Base-by-base conservation (phyloP, 345 rosid species). In the Eutrema heterophyllum region DNA sequence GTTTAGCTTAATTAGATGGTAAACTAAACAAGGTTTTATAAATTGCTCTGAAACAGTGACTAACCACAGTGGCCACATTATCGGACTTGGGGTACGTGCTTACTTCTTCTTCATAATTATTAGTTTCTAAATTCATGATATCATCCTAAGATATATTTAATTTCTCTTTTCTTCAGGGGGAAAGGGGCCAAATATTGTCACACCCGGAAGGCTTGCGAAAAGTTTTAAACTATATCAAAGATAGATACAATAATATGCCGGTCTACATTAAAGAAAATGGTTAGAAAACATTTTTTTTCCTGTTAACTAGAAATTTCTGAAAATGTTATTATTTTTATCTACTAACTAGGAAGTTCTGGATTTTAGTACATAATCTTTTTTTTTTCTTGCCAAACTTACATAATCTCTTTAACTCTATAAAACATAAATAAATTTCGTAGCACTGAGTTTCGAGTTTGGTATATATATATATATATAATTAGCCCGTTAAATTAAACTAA, bases 201-300 rank as follows among this genome's bases (percentile, higher is more conserved):
- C 8, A 59, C 8, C 81, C 81, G 0, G 70, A 73, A 60, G 81
- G 81, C 54, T 54, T 78, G n/a, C 49, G 81, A 30, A 72, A 72
- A 53, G 57, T 63, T 45, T 24, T 78, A 11, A 78, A 72, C 54
- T 78, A 78, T 43, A 72, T 78, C 44, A 78, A 72, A 56, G 75
- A 76, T 12, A 76, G 6, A 54, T 76, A 76, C 80, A 70, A 76
- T 63, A 76, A 76, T 61, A 56, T 70, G n/a, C 70, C 74, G 0
- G 75, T 76, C 64, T 76, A 76, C 71, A 76, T 76, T 2, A 76
- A 69, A 62, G 80, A 76, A 45, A 76, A 76, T 44, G 80, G 80
- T 76, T 36, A 63, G 75, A 45, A 57, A 44, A 39, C 27, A 0
- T 32, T 15, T 56, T 55, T 30, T 38, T 51, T 33, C 11, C 33